Evolutionary conservation across 2,329 filamentous ascomycete genomes (phyloP).

Genomic region (Colletotrichum australisinense): DNA sequence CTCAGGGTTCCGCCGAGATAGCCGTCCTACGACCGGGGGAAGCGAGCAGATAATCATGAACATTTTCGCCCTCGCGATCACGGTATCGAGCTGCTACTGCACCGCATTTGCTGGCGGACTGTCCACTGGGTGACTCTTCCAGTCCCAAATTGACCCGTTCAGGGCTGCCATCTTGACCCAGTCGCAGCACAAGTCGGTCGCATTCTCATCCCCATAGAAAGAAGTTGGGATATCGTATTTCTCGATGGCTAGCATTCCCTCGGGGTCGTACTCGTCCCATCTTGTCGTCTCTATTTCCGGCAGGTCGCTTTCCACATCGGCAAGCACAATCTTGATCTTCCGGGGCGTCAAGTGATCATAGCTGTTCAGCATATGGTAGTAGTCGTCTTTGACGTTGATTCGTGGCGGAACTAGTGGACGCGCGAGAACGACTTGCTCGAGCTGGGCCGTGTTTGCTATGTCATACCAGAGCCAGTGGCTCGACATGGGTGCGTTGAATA

Average conservation of each 20-base stretch:
- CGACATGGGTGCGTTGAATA: conserved; percentile 54
- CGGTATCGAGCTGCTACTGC: background rate
- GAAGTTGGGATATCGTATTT: conserved; percentile 51
- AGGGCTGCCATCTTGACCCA: conserved; percentile 55
- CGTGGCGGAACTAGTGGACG: conserved; percentile 46
- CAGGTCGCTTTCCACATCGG: conserved; percentile 34
- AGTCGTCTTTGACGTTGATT: conserved; percentile 54
- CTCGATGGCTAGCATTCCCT: conserved; percentile 50
- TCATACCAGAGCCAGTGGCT: conserved; percentile 52
- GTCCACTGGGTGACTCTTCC: conserved; percentile 38
- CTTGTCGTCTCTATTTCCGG: conserved; percentile 40
- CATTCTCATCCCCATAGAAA: conserved; percentile 52
- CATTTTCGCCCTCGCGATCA: too few species aligned
- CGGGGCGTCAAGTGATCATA: conserved; percentile 42
- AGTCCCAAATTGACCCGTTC: conserved; percentile 53
- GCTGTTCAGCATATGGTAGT: conserved; percentile 48
- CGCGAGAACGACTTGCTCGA: conserved; percentile 57
- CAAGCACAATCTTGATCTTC: conserved; percentile 38
- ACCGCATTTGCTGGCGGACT: background rate
- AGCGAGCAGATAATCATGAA: too few species aligned
- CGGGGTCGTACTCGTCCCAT: conserved; percentile 50
- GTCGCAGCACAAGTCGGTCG: conserved; percentile 49
- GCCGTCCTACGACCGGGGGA: too few species aligned
- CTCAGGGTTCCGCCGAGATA: too few species aligned
- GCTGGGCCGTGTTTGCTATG: conserved; percentile 48